phyloP scores from a whole-genome alignment of 208 protist genomes.

The Wallacemonas sp. region DNA sequence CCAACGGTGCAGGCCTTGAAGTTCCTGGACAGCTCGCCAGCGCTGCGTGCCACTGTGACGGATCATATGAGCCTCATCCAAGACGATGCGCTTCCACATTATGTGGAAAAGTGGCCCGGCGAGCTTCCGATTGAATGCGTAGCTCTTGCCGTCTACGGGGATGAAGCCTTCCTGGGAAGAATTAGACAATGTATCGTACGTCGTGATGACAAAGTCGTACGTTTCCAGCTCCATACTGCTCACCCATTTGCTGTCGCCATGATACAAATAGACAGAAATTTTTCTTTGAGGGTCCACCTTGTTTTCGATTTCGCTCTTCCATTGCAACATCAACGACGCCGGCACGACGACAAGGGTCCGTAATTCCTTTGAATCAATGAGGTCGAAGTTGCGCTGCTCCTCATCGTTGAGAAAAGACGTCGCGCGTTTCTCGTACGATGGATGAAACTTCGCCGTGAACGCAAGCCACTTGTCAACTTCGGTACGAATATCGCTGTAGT shows the following conservation, averaged over 20 bases:
- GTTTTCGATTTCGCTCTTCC: slow-evolving; percentile 87
- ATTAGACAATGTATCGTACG: slow-evolving; percentile 89
- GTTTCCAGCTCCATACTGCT: slow-evolving; percentile 76
- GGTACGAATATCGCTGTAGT: slow-evolving; percentile 27
- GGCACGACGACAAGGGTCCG: slow-evolving; percentile 93
- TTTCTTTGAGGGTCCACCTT: slow-evolving; percentile 62
- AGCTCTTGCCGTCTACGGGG: slow-evolving; percentile 53
- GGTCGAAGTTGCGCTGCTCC: slow-evolving; percentile 65
- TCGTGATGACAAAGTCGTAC: slow-evolving; percentile 93
- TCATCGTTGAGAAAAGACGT: slow-evolving; percentile 78
- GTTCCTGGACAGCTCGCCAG: slow-evolving; percentile 78
- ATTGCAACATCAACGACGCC: slow-evolving; percentile 90
- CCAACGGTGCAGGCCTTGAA: slow-evolving; percentile 88
- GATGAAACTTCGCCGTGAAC: slow-evolving; percentile 84
- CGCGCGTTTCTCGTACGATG: slow-evolving; percentile 73
- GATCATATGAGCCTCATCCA: slow-evolving; percentile 95
- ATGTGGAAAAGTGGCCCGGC: slow-evolving; percentile 85
- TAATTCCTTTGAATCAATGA: slow-evolving; percentile 83
- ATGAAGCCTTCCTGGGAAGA: slow-evolving; percentile 65
- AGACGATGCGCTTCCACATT: slow-evolving; percentile 92
- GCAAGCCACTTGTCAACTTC: slow-evolving; percentile 86
- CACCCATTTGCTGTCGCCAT: slow-evolving; percentile 73
- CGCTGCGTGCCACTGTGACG: slow-evolving; percentile 84
- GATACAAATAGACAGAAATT: slow-evolving; percentile 77
- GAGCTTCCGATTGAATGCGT: slow-evolving; percentile 57